Evolutionary conservation across 257 asterid species (phyloP), one percentile per base, ranked within the genome.

Genomic region (Nicotiana undulata): DNA sequence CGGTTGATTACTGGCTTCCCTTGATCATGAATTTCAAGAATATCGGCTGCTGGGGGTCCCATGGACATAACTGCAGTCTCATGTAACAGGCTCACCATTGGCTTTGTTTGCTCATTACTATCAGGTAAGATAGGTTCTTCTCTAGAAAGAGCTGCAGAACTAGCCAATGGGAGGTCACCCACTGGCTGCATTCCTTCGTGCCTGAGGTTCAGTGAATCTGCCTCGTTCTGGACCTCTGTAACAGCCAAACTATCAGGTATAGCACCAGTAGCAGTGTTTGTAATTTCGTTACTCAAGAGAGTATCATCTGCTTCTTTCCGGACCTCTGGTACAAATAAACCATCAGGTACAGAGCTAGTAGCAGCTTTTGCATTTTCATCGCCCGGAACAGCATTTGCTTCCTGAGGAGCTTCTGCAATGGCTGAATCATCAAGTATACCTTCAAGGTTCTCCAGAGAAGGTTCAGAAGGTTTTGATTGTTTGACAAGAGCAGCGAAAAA

Each of bases 401-500:
- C 90, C 11, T 77, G 83, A 79, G 81, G 81, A 79, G 76, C 88
- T 80, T 83, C 91, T 2, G 89, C 84, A 64, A 76, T 9, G 28
- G 49, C 82, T 79, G 89, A 85, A 37, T 81, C 80, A 88, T 84
- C 84, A 24, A 76, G 85, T 40, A 88, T 84, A 81, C 82, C 84
- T 55, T 87, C 92, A 55, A 85, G 82, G 6, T 84, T 84, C 72
- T 81, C 87, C 68, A 86, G 28, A 77, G 86, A 76, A 80, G 87
- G 88, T 76, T 92, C 98, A 16, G 92, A 88, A 81, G 92, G 88
- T 81, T 89, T 92, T 60, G 98, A 87, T 74, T 91, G 98, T 83
- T 90, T 91, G 79, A 94, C 91, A 76, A 96, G 93, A 68, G 95
- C 97, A 76, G 98, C 99, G 77, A 96, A 94, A 63, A 94, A 85